Base-by-base conservation (phyloP, 2,329 filamentous ascomycete species). In the Monosporascus cannonballus region DNA sequence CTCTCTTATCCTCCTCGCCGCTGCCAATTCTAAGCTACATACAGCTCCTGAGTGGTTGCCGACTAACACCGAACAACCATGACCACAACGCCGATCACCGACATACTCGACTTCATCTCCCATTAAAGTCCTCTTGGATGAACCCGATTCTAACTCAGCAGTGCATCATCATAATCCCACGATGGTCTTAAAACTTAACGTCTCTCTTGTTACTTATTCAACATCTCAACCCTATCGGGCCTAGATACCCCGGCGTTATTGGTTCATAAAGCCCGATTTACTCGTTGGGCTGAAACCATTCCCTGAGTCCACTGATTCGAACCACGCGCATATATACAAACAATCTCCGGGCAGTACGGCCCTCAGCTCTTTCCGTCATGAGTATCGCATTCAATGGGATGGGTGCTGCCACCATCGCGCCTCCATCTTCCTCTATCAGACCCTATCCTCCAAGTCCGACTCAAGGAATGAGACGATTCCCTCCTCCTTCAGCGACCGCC, bases 321-420 rank as follows among this genome's bases (percentile, higher is more conserved):
- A 38, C 55, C 50, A 49, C 49, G 54, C 52, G 51, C 34, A 52
- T 45, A 39, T 51, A 45, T 39, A 44, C 50, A 54, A 42, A 51
- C 20, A 53, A 37, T 45, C 27, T 46, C 47, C 18, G 51, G 25
- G 27, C 36, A 22, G 27, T 49, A 50, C 39, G 27, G 42, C 41
- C 34, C 48, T 51, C 42, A 46, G 47, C 14, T 18, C 42, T 18
- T 25, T 50, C 47, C 50, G 44, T 51, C 54, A 66, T 66, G 64
- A 61, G 62, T 52, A 61, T 66, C 51, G 62, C 63, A 46, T 53
- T 64, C 48, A 65, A 63, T 47, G 62, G 60, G 38, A 66, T 67
- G 61, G 65, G 61, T 46, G 59, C 65, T 53, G 57, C 65, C 44
- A 56, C 64, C 45, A 59, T 67, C 34, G 59, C 64, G 44, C 57